A percentile compares a stretch with the other conserved stretches of the same genome.
Evolutionary conservation across 306 rosid species (phyloP).

Genomic region (Cucurbita ficifolia): DNA sequence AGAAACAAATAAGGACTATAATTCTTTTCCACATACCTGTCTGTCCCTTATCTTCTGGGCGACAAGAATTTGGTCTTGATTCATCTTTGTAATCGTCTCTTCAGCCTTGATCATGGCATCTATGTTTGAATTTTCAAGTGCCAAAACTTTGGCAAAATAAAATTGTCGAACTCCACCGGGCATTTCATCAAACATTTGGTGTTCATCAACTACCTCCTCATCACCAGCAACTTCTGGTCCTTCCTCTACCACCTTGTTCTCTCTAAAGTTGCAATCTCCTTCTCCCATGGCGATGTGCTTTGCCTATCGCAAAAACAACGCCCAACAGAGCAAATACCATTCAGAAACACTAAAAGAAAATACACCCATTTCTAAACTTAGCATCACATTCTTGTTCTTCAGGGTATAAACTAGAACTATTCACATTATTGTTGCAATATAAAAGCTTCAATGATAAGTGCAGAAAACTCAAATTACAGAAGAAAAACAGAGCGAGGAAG

Average conservation of each 20-base stretch:
- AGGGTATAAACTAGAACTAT: background rate
- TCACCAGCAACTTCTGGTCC: background rate
- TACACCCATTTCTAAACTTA: background rate
- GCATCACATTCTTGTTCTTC: background rate
- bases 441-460: background rate
- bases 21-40: background rate
- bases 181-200: constrained; percentile 1
- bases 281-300: background rate
- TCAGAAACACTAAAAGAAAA: background rate
- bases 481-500: background rate
- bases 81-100: background rate
- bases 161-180: background rate
- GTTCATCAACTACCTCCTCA: background rate
- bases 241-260: background rate
- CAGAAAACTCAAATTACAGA: background rate
- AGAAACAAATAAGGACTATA: background rate
- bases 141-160: constrained; percentile 9
- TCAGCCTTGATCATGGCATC: constrained; percentile 6
- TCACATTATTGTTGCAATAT: background rate
- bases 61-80: background rate
- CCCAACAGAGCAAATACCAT: background rate
- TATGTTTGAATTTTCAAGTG: background rate
- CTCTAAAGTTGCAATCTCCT: background rate
- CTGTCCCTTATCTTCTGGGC: background rate
- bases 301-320: background rate